phyloP scores from a whole-genome alignment of 2,329 filamentous ascomycete species.

The Aspergillus cejpii region DNA sequence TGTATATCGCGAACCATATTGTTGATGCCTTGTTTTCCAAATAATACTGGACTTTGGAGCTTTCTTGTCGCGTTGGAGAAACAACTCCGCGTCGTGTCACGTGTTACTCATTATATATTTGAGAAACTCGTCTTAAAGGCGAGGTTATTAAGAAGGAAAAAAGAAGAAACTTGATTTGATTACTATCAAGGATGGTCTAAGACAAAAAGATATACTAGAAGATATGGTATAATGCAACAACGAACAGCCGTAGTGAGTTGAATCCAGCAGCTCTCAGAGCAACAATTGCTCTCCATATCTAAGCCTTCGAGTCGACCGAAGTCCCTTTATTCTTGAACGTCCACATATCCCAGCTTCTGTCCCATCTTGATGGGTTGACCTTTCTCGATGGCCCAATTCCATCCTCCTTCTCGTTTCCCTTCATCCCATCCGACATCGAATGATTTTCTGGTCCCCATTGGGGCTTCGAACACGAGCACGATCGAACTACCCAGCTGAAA shows the following conservation, averaged over 20 bases:
- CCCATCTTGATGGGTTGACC: slow-evolving; percentile 87
- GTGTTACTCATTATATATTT: too few species aligned
- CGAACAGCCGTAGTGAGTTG: not conserved
- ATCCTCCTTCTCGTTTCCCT: slow-evolving; percentile 58
- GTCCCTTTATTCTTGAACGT: slow-evolving; percentile 15
- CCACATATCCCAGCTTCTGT: slow-evolving; percentile 71
- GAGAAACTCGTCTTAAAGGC: too few species aligned
- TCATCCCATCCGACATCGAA: slow-evolving; percentile 57
- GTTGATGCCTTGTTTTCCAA: too few species aligned
- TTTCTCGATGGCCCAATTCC: slow-evolving; percentile 79
- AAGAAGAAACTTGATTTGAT: too few species aligned
- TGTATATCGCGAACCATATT: slow-evolving; percentile 1
- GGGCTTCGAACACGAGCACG: slow-evolving; percentile 93
- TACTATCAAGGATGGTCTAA: not conserved
- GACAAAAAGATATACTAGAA: slow-evolving; percentile 1
- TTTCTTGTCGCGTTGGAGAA: not conserved
- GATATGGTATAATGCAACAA: slow-evolving; percentile 10
- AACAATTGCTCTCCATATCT: not conserved
- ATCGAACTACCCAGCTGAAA: slow-evolving; percentile 94
- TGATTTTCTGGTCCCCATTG: slow-evolving; percentile 53
- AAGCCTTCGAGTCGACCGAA: not conserved
- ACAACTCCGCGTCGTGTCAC: not conserved
- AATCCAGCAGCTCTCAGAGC: not conserved
- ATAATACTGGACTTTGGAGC: too few species aligned
- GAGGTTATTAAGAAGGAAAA: too few species aligned